Base-by-base conservation (phyloP, 2,329 filamentous ascomycete species). In the Xylariaceae sp. region DNA sequence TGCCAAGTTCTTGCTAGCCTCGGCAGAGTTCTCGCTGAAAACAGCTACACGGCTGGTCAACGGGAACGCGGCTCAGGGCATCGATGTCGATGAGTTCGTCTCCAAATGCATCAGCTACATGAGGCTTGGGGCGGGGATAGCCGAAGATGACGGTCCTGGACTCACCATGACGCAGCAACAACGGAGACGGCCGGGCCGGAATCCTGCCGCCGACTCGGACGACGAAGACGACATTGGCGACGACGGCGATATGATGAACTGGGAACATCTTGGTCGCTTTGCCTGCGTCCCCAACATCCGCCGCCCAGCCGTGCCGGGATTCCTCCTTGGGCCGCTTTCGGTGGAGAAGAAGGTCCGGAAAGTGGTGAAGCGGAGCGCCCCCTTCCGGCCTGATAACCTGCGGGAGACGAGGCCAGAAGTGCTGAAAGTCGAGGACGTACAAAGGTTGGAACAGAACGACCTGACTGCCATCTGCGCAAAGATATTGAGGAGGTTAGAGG, bases 61-160 rank as follows among this genome's bases (percentile, higher is more conserved):
- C 19, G 88, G 88, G 5, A 83, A 83, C 52, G 67, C 74, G 2
- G 77, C 78, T 3, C 79, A 83, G 35, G 87, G 88, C 6, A 67
- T 98, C 15, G 89, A 97, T 55, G 73, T 94, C 0, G 89, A 97
- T 45, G 86, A 95, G 53, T 94, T 97, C 55, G 78, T 97, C 11
- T 85, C 85, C 1, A 94, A 94, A 62, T 90, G 85, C 60, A 88
- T 94, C 43, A 77, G 76, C 3, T 97, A 85, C 59, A 96, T 97
- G 88, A 79, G 78, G 15, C 72, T 76, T 24, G 83, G 78, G 3
- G 68, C 73, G 6, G 74, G 73, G 9, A 74, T 76, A 16, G 63
- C 64, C 11, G 67, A 74, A 34, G 68, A 74, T 27, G 59, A 73
- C 28, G 69, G 68, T 2, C 66, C 67, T 6, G 73, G 73, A 34